Evolutionary conservation across 2,329 filamentous ascomycete genomes (phyloP), one percentile per base, ranked within the genome.

Genomic region (Neodidymelliopsis sp.): DNA sequence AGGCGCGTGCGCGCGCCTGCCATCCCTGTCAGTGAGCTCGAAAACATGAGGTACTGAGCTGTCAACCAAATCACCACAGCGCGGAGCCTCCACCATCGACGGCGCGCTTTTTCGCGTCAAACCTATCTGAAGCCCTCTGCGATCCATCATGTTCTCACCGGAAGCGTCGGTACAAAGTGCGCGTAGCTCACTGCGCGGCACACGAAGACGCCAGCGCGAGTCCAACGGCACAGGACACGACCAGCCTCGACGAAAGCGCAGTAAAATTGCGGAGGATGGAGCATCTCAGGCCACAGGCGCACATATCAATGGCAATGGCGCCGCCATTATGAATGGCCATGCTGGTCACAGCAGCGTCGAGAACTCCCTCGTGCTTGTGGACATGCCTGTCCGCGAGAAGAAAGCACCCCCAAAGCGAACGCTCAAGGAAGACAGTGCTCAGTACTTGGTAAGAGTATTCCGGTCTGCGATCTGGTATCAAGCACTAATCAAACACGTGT

Each of bases 381-480:
- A 74, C 54, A 72, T 75, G 54, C 72, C 73, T 12, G 66, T 74
- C 31, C 71, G 73, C 56, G 72, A 74, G 41, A 75, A 74, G 67
- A 72, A 71, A 56, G 45, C 62, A 16, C 42, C 62, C 12, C 53
- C 54, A 8, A 71, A 89, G 63, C 81, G 87, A 60, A 15, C 16
- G 4, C 79, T 77, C 60, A 89, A 88, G 69, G 85, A 85, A 36
- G 87, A 90, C 66, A 84, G 85, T 23, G 86, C 84, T 60, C 77
- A 84, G 53, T 78, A 87, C 60, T 69, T 90, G 74, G 87, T 89
- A 76, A 45, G 81, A 71, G 19, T n/a, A 27, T 18, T 4, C n/a
- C 8, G 27, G 11, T 16, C 13, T 19, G 8, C 6, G 9, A 10
- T 19, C n/a, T n/a, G 7, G 6, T 30, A n/a, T 9, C 13, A n/a